Percentiles rank a stretch among this genome's conserved stretches.
phyloP scores from a whole-genome alignment of 2,329 filamentous ascomycete species.

The Metarhizium anisopliae region DNA sequence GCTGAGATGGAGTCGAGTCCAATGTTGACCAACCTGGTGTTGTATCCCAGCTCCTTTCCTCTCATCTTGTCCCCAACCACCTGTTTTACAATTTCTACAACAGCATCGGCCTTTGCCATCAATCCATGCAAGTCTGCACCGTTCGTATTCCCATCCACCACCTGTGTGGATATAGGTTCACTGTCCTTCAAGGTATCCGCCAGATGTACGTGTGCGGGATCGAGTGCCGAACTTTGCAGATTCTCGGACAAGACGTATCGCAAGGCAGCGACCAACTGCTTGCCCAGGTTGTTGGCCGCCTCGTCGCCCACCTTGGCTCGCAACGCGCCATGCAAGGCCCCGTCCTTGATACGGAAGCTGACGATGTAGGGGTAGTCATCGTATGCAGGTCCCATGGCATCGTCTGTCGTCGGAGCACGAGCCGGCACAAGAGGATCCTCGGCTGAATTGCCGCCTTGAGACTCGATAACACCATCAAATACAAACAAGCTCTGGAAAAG shows the following conservation, averaged over 20 bases:
- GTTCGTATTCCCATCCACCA: too few species aligned
- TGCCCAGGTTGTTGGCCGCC: constrained; percentile 4
- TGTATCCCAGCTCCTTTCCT: constrained; percentile 9
- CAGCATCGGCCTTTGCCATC: constrained; percentile 1
- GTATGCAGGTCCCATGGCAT: constrained; percentile 6
- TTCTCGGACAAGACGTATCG: background rate
- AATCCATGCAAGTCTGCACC: too few species aligned
- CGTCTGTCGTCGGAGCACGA: background rate
- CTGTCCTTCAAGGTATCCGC: too few species aligned
- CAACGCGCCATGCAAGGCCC: constrained; percentile 10
- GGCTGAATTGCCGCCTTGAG: background rate
- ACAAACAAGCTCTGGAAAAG: constrained; percentile 18
- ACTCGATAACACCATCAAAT: constrained; percentile 12
- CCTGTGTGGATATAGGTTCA: too few species aligned
- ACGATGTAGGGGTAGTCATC: constrained; percentile 17
- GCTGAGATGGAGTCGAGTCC: constrained; percentile 16
- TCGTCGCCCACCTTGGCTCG: constrained; percentile 9
- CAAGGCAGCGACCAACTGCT: constrained; percentile 4
- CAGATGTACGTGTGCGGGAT: background rate
- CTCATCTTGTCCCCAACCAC: constrained; percentile 7
- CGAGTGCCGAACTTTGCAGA: background rate
- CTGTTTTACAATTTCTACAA: constrained; percentile 9
- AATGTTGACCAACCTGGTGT: constrained; percentile 12
- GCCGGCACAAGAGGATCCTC: background rate
- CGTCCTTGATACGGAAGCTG: constrained; percentile 14